These are phyloP conservation scores for Kurtzmaniella natalensis DNA, from an alignment of 1,139 yeast species.

Conservation along the genomic window DNA sequence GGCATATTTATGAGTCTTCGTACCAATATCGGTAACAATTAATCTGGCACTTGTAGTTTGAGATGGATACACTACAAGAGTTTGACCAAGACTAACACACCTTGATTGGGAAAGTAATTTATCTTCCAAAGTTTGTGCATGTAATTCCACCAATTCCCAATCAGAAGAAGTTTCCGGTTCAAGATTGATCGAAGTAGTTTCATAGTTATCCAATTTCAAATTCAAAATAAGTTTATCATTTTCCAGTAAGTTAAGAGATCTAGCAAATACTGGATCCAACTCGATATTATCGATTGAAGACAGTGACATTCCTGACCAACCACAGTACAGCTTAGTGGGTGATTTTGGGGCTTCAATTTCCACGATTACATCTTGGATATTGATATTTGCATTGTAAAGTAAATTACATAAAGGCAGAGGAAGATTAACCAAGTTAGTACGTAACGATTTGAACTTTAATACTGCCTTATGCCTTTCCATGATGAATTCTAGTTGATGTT, in stretches of 20 bases:
- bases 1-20: conserved; percentile 45
- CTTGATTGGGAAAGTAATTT: conserved; percentile 76
- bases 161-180: conserved; percentile 79
- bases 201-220: conserved; percentile 42
- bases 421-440: conserved; percentile 55
- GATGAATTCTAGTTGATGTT: background rate
- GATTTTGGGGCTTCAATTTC: conserved; percentile 27
- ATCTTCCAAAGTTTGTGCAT: conserved; percentile 74
- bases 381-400: conserved; percentile 50
- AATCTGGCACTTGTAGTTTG: conserved; percentile 61
- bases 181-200: conserved; percentile 59
- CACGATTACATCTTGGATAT: conserved; percentile 58
- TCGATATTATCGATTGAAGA: conserved; percentile 27
- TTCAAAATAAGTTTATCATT: conserved; percentile 37
- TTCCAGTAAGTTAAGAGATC: conserved; percentile 48
- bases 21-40: conserved; percentile 59
- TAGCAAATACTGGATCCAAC: conserved; percentile 38
- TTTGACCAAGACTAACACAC: conserved; percentile 60
- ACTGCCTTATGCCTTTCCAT: conserved; percentile 40
- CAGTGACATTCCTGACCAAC: conserved; percentile 76
- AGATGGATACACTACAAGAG: conserved; percentile 69
- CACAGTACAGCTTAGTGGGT: conserved; percentile 45
- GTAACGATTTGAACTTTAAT: conserved; percentile 28
- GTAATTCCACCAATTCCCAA: conserved; percentile 88
- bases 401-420: conserved; percentile 49